These are phyloP conservation scores for Sphaerulina vaccinii DNA, from an alignment of 2,329 filamentous ascomycete species.

Conservation along the genomic window DNA sequence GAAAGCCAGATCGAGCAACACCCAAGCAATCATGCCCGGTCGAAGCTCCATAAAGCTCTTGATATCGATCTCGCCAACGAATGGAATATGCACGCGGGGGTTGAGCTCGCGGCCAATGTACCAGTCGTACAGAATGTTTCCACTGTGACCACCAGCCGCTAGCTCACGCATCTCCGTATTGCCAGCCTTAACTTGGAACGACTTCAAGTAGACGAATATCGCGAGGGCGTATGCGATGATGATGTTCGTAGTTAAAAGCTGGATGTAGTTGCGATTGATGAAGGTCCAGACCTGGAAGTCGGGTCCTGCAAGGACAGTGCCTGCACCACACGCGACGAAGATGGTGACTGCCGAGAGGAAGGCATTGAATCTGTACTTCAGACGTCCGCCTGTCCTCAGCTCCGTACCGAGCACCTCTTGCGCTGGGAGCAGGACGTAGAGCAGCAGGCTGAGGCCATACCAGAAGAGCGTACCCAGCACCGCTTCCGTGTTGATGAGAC, in stretches of 20 bases:
- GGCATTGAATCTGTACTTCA: constrained; percentile 76
- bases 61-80: constrained; percentile 84
- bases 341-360: constrained; percentile 74
- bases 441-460: constrained; percentile 70
- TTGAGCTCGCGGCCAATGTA: constrained; percentile 96
- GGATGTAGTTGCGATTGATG: constrained; percentile 85
- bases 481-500: constrained; percentile 68
- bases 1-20: constrained; percentile 79
- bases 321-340: constrained; percentile 67
- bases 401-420: constrained; percentile 67
- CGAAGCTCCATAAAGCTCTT: constrained; percentile 87
- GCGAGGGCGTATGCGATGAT: constrained; percentile 71
- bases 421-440: constrained; percentile 76
- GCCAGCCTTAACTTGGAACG: constrained; percentile 76
- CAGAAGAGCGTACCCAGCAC: constrained; percentile 72
- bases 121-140: constrained; percentile 90
- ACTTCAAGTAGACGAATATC: constrained; percentile 75
- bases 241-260: constrained; percentile 80
- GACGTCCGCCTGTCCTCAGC: constrained; percentile 67
- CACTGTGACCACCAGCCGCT: constrained; percentile 75
- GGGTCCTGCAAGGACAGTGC: constrained; percentile 73
- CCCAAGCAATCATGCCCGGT: constrained; percentile 88
- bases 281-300: constrained; percentile 89
- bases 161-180: constrained; percentile 73
- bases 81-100: constrained; percentile 73